Evolutionary conservation across 2,329 filamentous ascomycete species (phyloP), one percentile per base, ranked within the genome.

Genomic region (Didymella exigua): DNA sequence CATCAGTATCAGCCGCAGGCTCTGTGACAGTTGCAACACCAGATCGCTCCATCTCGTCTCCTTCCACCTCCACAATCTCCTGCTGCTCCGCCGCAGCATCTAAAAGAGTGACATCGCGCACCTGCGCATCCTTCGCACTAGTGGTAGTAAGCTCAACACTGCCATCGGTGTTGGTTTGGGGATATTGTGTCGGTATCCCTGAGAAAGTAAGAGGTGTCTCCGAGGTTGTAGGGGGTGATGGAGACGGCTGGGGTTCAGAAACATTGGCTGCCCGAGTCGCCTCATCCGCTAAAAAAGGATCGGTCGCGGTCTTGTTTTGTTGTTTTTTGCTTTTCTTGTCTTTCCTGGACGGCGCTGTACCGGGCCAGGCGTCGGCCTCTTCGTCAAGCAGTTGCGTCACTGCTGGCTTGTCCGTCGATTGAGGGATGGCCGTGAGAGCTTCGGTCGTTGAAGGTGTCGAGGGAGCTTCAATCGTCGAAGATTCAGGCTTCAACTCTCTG

Each of bases 231-330:
- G 64, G 60, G 45, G 53, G 60, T 57, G 59, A 55, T 54, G 62
- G 66, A 68, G 66, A 68, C 66, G 66, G 49, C 66, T 66, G 66
- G 67, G 66, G 64, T 61, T 69, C 64, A 66, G 66, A 67, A 60
- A 64, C 61, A 40, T 66, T 69, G 65, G 63, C 64, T 67, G 59
- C 64, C 65, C 66, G 65, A 68, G 66, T 57, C 67, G 66, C 63
- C 67, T 70, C 67, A 66, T 61, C 54, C 58, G 65, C 67, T 70
- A 69, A 69, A 69, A 69, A 68, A 68, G 68, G 54, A 63, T 57
- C 66, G 21, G 29, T 60, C 31, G 53, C 53, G 43, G 48, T 60
- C 43, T 57, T 44, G 24, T 59, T 62, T 45, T 45, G 38, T 58
- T 57, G 56, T 36, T 63, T 65, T 50, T 63, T 60, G 49, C 46